Conservation (phyloP, 352 stramenopile species). For the Pythium aquatile region DNA sequence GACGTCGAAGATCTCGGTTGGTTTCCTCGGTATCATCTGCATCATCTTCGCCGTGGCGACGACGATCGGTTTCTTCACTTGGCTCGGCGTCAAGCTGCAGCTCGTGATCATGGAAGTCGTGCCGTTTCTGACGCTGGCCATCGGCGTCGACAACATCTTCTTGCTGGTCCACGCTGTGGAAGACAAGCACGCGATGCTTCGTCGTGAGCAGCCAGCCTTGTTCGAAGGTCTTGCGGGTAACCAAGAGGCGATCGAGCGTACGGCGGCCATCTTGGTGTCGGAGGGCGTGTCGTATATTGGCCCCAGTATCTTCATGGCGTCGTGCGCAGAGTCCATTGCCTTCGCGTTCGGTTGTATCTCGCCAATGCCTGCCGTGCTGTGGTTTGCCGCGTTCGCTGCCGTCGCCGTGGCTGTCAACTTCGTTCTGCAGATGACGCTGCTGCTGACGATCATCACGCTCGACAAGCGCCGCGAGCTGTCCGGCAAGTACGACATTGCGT, state of each 20-base stretch:
- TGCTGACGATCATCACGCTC: conserved; percentile 55
- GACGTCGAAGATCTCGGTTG: conserved; percentile 60
- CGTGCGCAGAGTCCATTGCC: conserved; percentile 42
- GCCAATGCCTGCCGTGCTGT: conserved; percentile 60
- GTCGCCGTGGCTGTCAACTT: conserved; percentile 52
- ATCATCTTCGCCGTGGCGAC: conserved; percentile 59
- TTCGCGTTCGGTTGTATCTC: conserved; percentile 57
- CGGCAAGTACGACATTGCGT: conserved; percentile 58
- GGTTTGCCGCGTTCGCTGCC: conserved; percentile 56
- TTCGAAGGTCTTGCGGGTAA: conserved; percentile 53
- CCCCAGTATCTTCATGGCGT: conserved; percentile 57
- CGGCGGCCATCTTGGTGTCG: conserved; percentile 46
- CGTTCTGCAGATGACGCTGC: conserved; percentile 63
- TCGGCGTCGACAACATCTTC: conserved; percentile 76
- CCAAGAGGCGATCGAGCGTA: conserved; percentile 44
- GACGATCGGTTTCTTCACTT: conserved; percentile 70
- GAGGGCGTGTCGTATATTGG: conserved; percentile 52
- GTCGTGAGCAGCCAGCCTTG: conserved; percentile 43
- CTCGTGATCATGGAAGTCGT: conserved; percentile 69
- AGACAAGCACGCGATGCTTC: conserved; percentile 44
- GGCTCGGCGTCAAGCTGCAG: conserved; percentile 58
- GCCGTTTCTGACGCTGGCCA: conserved; percentile 61
- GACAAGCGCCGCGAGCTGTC: conserved; percentile 69
- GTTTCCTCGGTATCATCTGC: conserved; percentile 61
- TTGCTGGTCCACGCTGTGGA: conserved; percentile 57